These are phyloP conservation scores for Chiua virens DNA, from an alignment of 768 basidiomycete genomes.

Conservation along the genomic window DNA sequence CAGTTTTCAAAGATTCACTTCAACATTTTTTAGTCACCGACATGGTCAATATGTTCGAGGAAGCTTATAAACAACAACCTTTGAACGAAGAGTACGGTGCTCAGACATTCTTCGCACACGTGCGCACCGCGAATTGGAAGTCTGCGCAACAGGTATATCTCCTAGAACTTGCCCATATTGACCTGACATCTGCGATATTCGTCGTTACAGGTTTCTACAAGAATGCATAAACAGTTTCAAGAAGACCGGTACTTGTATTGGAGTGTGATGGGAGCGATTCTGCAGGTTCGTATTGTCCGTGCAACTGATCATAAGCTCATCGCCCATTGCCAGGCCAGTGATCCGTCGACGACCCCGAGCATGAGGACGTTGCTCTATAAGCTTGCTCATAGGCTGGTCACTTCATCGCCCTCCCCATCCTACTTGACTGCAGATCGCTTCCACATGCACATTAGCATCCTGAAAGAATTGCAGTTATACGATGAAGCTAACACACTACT, in stretches of 20 bases:
- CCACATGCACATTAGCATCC: conserved; percentile 69
- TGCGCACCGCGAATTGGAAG: conserved; percentile 81
- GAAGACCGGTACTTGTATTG: conserved; percentile 82
- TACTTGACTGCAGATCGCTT: conserved; percentile 73
- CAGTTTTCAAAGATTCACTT: neutral
- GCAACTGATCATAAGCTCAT: conserved; percentile 9
- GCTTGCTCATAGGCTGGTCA: conserved; percentile 73
- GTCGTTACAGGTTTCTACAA: conserved; percentile 62
- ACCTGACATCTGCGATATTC: neutral
- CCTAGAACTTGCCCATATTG: neutral
- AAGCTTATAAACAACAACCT: conserved; percentile 81
- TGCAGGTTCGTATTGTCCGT: conserved; percentile 55
- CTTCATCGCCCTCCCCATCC: conserved; percentile 61
- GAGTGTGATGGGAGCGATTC: conserved; percentile 75
- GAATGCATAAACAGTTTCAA: conserved; percentile 82
- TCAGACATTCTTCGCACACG: conserved; percentile 85
- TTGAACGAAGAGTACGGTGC: conserved; percentile 79
- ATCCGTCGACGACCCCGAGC: conserved; percentile 54
- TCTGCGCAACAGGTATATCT: conserved; percentile 72
- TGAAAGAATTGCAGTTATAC: conserved; percentile 64
- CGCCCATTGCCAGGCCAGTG: conserved; percentile 59
- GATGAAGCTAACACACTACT: conserved; percentile 72
- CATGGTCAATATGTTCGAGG: conserved; percentile 82
- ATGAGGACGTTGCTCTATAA: conserved; percentile 73
- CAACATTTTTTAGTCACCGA: conserved; percentile 56